A percentile compares a stretch with the other conserved stretches of the same genome.
Evolutionary conservation across 2,329 filamentous ascomycete species (phyloP).

Genomic region (Lizonia empirigonia): DNA sequence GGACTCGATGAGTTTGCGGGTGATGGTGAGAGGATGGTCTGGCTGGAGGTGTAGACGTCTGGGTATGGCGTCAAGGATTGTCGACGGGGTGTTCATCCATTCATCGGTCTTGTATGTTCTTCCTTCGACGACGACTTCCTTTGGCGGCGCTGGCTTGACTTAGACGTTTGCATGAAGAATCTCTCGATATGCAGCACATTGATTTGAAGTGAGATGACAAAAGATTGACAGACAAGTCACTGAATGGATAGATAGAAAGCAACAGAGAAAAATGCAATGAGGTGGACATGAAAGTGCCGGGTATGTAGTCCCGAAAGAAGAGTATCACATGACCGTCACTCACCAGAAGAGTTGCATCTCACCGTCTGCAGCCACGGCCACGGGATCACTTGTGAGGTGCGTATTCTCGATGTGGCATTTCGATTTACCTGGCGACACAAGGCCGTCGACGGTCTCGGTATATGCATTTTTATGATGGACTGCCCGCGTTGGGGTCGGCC

Average conservation of each 20-base stretch:
- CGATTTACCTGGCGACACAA: conserved; percentile 29
- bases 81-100: conserved; percentile 83
- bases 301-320: conserved; percentile 2
- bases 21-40: conserved; percentile 89
- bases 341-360: conserved; percentile 43
- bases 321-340: conserved; percentile 40
- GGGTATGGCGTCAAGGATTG: conserved; percentile 74
- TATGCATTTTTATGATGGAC: conserved; percentile 30
- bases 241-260: conserved; percentile 6
- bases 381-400: conserved; percentile 15
- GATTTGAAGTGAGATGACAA: background rate
- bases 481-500: conserved; percentile 12
- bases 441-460: conserved; percentile 27
- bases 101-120: conserved; percentile 70
- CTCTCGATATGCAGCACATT: background rate
- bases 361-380: conserved; percentile 24
- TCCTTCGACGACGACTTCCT: conserved; percentile 64
- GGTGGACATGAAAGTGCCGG: conserved; percentile 1
- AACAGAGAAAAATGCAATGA: conserved; percentile 1
- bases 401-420: conserved; percentile 10
- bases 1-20: conserved; percentile 88
- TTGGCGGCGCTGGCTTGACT: conserved; percentile 20
- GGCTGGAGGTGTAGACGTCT: conserved; percentile 87
- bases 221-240: too few species aligned
- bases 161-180: conserved; percentile 1